Conservation (phyloP, 176 grass and related monocot species). For the Urochloa ruziziensis region DNA sequence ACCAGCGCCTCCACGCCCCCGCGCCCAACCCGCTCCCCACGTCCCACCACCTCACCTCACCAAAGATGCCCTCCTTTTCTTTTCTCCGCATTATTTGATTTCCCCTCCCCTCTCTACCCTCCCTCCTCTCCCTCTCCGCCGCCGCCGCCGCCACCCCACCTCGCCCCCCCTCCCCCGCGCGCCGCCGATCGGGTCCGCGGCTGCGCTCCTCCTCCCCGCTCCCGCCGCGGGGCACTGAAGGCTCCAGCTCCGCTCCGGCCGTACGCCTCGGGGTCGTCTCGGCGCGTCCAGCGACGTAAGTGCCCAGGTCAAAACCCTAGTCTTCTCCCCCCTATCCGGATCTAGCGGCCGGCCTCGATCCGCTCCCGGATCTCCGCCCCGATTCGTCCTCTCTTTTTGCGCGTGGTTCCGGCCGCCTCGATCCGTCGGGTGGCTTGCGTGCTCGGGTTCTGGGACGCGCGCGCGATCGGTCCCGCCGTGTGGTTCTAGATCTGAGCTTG, state of each 20-base stretch:
- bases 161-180: not conserved
- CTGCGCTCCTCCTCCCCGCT: not conserved
- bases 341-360: slow-evolving; percentile 9
- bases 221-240: not conserved
- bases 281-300: slow-evolving; percentile 4
- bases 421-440: not conserved
- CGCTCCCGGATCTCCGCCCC: slow-evolving; percentile 4
- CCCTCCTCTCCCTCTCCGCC: not conserved
- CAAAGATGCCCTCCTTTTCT: slow-evolving; percentile 32
- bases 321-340: not conserved
- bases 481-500: slow-evolving; percentile 17
- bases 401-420: not conserved
- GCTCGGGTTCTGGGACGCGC: not conserved
- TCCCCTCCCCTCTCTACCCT: not conserved
- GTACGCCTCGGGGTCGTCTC: not conserved
- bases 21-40: slow-evolving; percentile 11
- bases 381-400: not conserved
- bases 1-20: not conserved
- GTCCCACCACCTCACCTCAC: slow-evolving; percentile 20
- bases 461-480: not conserved
- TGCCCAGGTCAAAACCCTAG: slow-evolving; percentile 40
- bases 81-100: slow-evolving; percentile 49
- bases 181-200: slow-evolving; percentile 20
- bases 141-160: slow-evolving; percentile 26
- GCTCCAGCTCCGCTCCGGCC: not conserved